These are phyloP conservation scores for Ophiognomonia clavigignenti-juglandacearum DNA, from an alignment of 2,329 filamentous ascomycete species.

Conservation along the genomic window DNA sequence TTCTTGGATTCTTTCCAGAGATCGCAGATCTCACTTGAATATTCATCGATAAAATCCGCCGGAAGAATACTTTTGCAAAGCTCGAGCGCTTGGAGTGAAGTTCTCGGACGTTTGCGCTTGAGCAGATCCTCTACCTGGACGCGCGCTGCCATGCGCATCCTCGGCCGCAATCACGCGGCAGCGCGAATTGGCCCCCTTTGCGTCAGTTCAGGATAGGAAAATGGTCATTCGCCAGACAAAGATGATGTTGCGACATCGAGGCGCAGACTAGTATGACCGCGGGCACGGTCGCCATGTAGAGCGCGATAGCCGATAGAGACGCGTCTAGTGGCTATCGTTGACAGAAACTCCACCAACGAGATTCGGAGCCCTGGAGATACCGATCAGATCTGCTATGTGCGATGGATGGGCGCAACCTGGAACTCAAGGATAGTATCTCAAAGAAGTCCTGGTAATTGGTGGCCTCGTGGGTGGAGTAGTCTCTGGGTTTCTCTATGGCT, in stretches of 20 bases:
- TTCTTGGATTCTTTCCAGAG: not conserved
- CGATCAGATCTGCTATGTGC: no score
- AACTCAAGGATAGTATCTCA: no score
- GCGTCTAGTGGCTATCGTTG: no score
- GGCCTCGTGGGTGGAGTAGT: no score
- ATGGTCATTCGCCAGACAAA: not conserved
- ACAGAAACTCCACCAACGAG: no score
- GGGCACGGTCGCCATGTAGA: not conserved
- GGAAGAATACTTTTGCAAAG: not conserved
- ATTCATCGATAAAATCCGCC: not conserved
- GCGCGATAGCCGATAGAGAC: no score
- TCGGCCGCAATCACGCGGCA: not conserved
- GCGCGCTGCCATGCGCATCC: not conserved
- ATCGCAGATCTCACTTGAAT: not conserved
- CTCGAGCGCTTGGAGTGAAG: not conserved
- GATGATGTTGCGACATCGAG: not conserved
- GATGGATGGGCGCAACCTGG: no score
- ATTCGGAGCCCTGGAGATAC: no score
- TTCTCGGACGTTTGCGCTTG: not conserved
- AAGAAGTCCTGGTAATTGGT: no score
- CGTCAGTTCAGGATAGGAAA: not conserved
- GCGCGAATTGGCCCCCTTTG: not conserved
- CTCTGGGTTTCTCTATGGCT: no score
- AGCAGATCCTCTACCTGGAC: not conserved
- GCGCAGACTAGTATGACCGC: not conserved